A percentile compares a stretch with the other conserved stretches of the same genome.
These are phyloP conservation scores for Peronospora destructor DNA, from an alignment of 352 stramenopile genomes.

Conservation along the genomic window DNA sequence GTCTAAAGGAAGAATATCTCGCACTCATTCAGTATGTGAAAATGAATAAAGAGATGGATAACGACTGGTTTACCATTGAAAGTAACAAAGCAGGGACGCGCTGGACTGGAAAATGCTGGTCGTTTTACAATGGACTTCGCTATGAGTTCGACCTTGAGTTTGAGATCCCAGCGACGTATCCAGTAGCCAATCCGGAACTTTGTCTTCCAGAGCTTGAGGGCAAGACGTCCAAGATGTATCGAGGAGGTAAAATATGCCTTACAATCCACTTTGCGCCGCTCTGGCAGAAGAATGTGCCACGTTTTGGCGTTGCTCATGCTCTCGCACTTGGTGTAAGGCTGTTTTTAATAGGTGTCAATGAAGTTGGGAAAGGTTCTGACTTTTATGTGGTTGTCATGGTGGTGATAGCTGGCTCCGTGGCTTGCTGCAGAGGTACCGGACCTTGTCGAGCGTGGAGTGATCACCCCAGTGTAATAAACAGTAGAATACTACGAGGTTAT, in stretches of 20 bases:
- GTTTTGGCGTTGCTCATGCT: slow-evolving; percentile 81
- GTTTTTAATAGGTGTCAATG: not conserved
- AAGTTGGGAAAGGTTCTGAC: not conserved
- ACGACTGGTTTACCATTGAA: slow-evolving; percentile 87
- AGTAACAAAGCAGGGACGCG: slow-evolving; percentile 77
- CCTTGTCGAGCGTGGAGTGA: slow-evolving; percentile 71
- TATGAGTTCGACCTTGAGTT: slow-evolving; percentile 86
- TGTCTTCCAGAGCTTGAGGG: slow-evolving; percentile 84
- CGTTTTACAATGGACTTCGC: slow-evolving; percentile 77
- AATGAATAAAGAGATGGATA: slow-evolving; percentile 86
- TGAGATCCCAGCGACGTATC: slow-evolving; percentile 79
- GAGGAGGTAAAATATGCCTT: slow-evolving; percentile 84
- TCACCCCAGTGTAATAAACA: slow-evolving; percentile 50
- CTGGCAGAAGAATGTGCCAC: slow-evolving; percentile 85
- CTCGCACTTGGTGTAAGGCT: slow-evolving; percentile 67
- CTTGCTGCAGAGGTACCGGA: slow-evolving; percentile 82
- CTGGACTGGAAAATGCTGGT: slow-evolving; percentile 87
- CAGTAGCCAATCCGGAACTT: slow-evolving; percentile 73
- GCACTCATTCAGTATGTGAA: slow-evolving; percentile 86
- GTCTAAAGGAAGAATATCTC: slow-evolving; percentile 84
- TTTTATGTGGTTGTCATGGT: slow-evolving; percentile 5
- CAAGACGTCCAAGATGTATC: slow-evolving; percentile 90
- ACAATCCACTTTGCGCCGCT: slow-evolving; percentile 86
- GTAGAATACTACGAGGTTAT: not conserved
- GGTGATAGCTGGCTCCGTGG: slow-evolving; percentile 70